Base-by-base conservation (phyloP, 257 asterid genomes). In the Scutellaria galericulata region DNA sequence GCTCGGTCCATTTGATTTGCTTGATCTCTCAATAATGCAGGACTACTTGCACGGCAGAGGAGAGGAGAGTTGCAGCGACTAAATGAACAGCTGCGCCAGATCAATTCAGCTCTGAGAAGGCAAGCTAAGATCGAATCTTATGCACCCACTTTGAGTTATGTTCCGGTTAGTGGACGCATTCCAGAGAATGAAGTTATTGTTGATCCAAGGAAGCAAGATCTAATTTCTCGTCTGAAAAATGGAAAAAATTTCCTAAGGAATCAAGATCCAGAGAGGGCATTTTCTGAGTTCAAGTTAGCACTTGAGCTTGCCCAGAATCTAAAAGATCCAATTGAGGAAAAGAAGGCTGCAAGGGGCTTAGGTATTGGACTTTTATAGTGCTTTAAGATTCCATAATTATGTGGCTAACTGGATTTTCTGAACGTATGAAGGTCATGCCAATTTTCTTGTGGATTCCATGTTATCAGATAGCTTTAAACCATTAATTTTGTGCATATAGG, bases 121-220 rank as follows among this genome's bases (percentile, higher is more conserved):
- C 99, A 95, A 83, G 99, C 98, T 64, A 92, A 90, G 80, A 92
- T 95, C 44, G 98, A 95, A 82, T 95, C 99, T 4, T 95, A 95
- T 77, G 98, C 98, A 6, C 99, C 99, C 72, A 81, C 76, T 87
- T 84, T 95, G 86, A 95, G 97, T 78, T 95, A 92, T 69, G 97
- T 90, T 75, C 99, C 98, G 68, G 87, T 86, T 53, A 84, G 90
- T 77, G 93, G 90, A 39, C 83, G 91, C 76, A 80, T 92, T 64
- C 66, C 90, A 31, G 98, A 95, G 81, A 81, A 55, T 66, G 99
- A 95, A 82, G 90, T 95, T 10, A 90, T 95, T 77, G 84, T 95
- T 52, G 99, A 95, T 83, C 84, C 97, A 22, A 85, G 86, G 82
- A 92, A 92, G 80, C 88, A 84, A 14, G 96, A 94, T 57, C 74